A percentile compares a stretch with the other conserved stretches of the same genome.
phyloP scores from a whole-genome alignment of 1,139 yeast genomes.

The Yueomyces sp. region DNA sequence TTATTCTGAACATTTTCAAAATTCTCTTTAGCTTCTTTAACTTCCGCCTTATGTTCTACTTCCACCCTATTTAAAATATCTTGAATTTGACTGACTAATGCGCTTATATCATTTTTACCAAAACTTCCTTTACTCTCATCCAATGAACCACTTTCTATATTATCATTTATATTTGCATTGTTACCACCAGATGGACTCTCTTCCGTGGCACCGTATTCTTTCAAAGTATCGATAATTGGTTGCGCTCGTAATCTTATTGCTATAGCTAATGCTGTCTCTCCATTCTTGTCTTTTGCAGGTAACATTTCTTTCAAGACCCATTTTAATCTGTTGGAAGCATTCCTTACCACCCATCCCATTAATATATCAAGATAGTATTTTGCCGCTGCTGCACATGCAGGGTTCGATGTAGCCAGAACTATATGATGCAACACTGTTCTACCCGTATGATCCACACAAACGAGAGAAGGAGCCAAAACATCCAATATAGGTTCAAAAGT shows the following conservation, averaged over 20 bases:
- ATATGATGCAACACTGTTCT: constrained; percentile 91
- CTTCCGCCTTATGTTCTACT: constrained; percentile 20
- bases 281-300: constrained; percentile 69
- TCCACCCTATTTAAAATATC: constrained; percentile 15
- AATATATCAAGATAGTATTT: constrained; percentile 68
- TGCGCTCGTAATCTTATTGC: constrained; percentile 83
- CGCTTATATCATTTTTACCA: constrained; percentile 10
- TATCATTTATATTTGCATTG: not conserved
- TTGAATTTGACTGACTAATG: constrained; percentile 17
- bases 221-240: constrained; percentile 65
- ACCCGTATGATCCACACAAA: constrained; percentile 60
- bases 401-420: constrained; percentile 63
- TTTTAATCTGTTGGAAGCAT: constrained; percentile 26
- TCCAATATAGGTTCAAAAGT: constrained; percentile 67
- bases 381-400: constrained; percentile 55
- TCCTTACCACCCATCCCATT: constrained; percentile 61
- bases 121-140: not conserved
- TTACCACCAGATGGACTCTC: not conserved
- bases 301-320: constrained; percentile 54
- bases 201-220: constrained; percentile 62
- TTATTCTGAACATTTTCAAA: constrained; percentile 15
- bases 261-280: constrained; percentile 80
- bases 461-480: constrained; percentile 61
- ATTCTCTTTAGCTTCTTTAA: constrained; percentile 17
- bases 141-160: not conserved